phyloP scores from a whole-genome alignment of 2,329 filamentous ascomycete genomes.

The Aspergillus sergii region DNA sequence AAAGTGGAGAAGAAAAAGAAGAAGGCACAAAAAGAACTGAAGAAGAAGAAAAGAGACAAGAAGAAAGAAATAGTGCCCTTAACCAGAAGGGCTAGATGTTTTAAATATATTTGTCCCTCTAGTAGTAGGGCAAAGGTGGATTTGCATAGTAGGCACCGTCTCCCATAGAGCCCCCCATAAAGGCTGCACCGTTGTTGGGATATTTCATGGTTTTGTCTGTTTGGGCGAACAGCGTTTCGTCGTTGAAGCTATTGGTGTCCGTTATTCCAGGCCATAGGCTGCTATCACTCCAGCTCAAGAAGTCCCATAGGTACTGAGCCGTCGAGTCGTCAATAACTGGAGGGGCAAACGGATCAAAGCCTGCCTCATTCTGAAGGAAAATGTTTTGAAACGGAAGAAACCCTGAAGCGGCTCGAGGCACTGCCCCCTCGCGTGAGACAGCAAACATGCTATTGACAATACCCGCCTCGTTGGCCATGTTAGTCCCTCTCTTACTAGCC shows the following conservation, averaged over 20 bases:
- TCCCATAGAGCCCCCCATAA: slow-evolving; percentile 25
- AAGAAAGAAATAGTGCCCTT: background rate
- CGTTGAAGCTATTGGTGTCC: slow-evolving; percentile 27
- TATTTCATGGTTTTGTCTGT: slow-evolving; percentile 33
- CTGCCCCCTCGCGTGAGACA: slow-evolving; percentile 19
- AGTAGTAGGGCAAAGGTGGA: slow-evolving; percentile 28
- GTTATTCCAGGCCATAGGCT: slow-evolving; percentile 34
- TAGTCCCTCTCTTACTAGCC: slow-evolving; percentile 45
- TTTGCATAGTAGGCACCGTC: slow-evolving; percentile 32
- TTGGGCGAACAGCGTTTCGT: slow-evolving; percentile 28
- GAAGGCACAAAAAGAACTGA: background rate
- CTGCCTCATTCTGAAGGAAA: slow-evolving; percentile 21
- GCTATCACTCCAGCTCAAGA: slow-evolving; percentile 42
- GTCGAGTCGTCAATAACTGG: slow-evolving; percentile 32
- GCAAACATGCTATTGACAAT: slow-evolving; percentile 17
- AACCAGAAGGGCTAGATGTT: background rate
- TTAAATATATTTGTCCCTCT: background rate
- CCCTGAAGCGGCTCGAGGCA: slow-evolving; percentile 13
- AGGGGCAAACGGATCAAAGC: slow-evolving; percentile 28
- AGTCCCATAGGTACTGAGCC: slow-evolving; percentile 40
- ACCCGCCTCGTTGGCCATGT: slow-evolving; percentile 17
- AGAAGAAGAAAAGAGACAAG: background rate
- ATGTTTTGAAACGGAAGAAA: slow-evolving; percentile 10
- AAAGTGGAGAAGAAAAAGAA: background rate
- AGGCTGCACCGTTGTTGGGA: slow-evolving; percentile 19